Conservation (phyloP, 352 stramenopile species). For the Globisporangium spiculum region DNA sequence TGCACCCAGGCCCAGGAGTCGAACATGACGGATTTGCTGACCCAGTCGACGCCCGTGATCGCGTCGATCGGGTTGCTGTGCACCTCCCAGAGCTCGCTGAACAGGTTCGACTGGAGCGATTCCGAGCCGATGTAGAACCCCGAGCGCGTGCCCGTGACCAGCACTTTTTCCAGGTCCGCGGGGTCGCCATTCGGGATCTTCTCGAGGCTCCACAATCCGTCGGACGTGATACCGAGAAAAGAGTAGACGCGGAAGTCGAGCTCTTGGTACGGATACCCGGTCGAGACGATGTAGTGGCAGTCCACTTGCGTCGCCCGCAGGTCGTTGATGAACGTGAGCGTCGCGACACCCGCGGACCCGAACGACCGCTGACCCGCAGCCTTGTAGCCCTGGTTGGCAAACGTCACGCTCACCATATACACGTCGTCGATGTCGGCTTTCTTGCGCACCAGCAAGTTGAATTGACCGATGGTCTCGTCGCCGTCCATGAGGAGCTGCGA, state of each 20-base stretch:
- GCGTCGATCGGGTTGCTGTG: conserved; percentile 7
- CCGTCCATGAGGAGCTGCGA: not conserved
- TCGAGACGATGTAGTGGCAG: conserved; percentile 14
- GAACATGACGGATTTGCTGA: not conserved
- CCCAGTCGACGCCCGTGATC: conserved; percentile 5
- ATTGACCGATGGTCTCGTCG: not conserved
- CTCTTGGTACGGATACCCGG: conserved; percentile 18
- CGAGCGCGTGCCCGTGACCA: conserved; percentile 14
- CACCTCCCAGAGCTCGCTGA: conserved; percentile 16
- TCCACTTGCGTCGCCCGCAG: conserved; percentile 8
- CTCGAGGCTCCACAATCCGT: conserved; percentile 18
- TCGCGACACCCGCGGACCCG: conserved; percentile 10
- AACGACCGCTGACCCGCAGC: conserved; percentile 7
- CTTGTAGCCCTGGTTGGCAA: conserved; percentile 23
- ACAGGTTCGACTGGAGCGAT: conserved; percentile 15
- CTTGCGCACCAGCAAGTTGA: conserved; percentile 21
- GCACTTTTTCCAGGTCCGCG: not conserved
- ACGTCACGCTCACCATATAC: conserved; percentile 17
- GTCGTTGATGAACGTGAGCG: conserved; percentile 21
- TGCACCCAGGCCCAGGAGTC: conserved; percentile 29
- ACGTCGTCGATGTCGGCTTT: conserved; percentile 16
- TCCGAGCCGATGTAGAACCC: conserved; percentile 18
- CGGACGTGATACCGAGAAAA: not conserved
- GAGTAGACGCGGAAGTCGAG: conserved; percentile 14
- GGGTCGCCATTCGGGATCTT: conserved; percentile 4